These are phyloP conservation scores for Claviceps capensis DNA, from an alignment of 2,329 filamentous ascomycete genomes.

Conservation along the genomic window DNA sequence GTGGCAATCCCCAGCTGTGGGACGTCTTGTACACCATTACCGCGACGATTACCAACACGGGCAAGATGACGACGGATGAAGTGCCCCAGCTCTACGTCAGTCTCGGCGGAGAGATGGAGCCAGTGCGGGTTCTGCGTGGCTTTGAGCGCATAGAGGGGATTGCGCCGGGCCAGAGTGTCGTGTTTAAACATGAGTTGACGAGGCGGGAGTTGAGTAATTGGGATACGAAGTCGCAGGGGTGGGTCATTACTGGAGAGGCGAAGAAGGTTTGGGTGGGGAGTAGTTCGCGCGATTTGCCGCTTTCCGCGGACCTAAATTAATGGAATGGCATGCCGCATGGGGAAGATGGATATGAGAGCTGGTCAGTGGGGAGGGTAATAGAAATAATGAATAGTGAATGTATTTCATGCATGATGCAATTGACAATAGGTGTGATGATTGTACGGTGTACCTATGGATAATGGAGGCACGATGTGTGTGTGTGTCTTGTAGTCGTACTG, in stretches of 20 bases:
- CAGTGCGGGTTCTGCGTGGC: slow-evolving; percentile 52
- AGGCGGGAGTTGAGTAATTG: slow-evolving; percentile 79
- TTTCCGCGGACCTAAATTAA: slow-evolving; percentile 15
- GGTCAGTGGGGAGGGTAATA: too few relatives aligned
- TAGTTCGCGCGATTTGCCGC: slow-evolving; percentile 40
- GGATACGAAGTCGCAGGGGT: slow-evolving; percentile 70
- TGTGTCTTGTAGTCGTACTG: too few relatives aligned
- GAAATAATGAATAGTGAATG: too few relatives aligned
- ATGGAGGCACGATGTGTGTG: too few relatives aligned
- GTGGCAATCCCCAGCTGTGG: slow-evolving; percentile 52
- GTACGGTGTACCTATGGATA: too few relatives aligned
- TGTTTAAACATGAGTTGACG: slow-evolving; percentile 56
- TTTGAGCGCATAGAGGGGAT: slow-evolving; percentile 66
- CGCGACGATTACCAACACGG: slow-evolving; percentile 59
- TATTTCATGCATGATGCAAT: too few relatives aligned
- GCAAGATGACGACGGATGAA: slow-evolving; percentile 50
- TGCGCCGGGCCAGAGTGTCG: slow-evolving; percentile 49
- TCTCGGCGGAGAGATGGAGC: slow-evolving; percentile 66
- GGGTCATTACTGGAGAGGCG: slow-evolving; percentile 45
- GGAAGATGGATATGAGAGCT: too few relatives aligned
- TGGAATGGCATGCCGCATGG: too few relatives aligned
- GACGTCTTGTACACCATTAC: slow-evolving; percentile 56
- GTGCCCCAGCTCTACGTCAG: slow-evolving; percentile 67
- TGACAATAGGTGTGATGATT: too few relatives aligned
- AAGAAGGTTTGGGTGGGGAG: slow-evolving; percentile 43